Evolutionary conservation across 2,329 filamentous ascomycete species (phyloP), one percentile per base, ranked within the genome.

Genomic region (Alternaria longipes): DNA sequence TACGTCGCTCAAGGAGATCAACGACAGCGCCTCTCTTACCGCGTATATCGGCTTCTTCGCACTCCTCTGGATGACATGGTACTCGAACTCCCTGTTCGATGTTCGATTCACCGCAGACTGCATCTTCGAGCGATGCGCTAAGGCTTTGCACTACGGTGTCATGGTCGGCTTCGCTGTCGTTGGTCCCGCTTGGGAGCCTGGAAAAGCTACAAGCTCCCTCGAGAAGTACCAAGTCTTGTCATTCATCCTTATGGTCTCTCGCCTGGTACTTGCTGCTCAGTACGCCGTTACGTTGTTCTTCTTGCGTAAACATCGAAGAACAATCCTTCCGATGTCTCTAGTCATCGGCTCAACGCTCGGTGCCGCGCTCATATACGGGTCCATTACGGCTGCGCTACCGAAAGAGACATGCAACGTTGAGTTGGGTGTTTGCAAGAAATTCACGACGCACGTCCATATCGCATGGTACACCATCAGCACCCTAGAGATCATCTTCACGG

Each of bases 31-130:
- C 74, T 71, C 60, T 5, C 63, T 82, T 3, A 70, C 69, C 34
- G 68, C 82, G 36, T 84, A 87, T 69, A 78, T 86, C 54, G 79
- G 85, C 42, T 86, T 85, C 72, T 83, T 88, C 69, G 76, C 84
- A 22, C 80, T 90, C 18, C 79, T 90, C 6, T 91, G 88, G 89
- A 85, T 89, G 60, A 90, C 86, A n/a, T 91, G 89, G 89, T 83
- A 90, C 36, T 81, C 89, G 60, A 85, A 87, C 24, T 84, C 84
- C 8, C 78, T 90, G 1, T 90, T 88, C 73, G 89, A 91, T 74
- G 85, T 90, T 36, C 87, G 89, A 0, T 91, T 89, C 71, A 84
- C 86, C 1, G 82, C 86, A 24, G 89, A 91, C 74, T 88, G 85
- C 40, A 80, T 90, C 34, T 89, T 90, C 67, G 86, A 90, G 65